Conservation (phyloP, 2,329 filamentous ascomycete genomes). For the Calycina marina region DNA sequence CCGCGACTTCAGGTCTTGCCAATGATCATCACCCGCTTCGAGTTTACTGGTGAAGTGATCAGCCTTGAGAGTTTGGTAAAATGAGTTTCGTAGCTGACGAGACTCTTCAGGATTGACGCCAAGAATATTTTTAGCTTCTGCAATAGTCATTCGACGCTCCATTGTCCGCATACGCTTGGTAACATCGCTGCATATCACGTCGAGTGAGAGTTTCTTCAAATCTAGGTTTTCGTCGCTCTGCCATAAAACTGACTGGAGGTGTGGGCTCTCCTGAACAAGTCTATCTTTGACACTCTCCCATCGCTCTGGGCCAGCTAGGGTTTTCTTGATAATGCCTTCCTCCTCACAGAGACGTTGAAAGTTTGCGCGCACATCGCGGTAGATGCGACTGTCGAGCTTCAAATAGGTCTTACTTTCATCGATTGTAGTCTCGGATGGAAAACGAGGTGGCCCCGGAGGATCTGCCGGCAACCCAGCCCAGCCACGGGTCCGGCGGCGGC, state of each 20-base stretch:
- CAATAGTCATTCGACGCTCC: constrained; percentile 53
- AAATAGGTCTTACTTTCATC: constrained; percentile 63
- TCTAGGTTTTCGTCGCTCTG: constrained; percentile 41
- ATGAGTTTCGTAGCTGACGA: constrained; percentile 48
- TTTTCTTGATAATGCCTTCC: constrained; percentile 59
- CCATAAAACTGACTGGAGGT: constrained; percentile 49
- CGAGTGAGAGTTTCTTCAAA: constrained; percentile 52
- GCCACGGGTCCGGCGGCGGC: constrained; percentile 51
- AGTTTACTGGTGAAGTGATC: constrained; percentile 59
- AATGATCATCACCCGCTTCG: constrained; percentile 57
- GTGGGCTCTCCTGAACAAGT: constrained; percentile 47
- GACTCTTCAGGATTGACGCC: constrained; percentile 54
- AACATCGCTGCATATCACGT: constrained; percentile 68
- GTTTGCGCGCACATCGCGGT: constrained; percentile 47
- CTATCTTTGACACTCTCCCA: constrained; percentile 60
- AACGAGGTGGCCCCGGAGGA: constrained; percentile 53
- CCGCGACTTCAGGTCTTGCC: constrained; percentile 51
- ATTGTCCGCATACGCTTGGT: constrained; percentile 62
- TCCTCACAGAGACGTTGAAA: constrained; percentile 60
- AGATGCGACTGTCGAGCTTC: constrained; percentile 45
- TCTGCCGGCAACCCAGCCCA: constrained; percentile 55
- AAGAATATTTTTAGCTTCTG: constrained; percentile 59
- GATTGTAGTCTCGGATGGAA: constrained; percentile 70
- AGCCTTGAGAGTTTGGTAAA: constrained; percentile 49
- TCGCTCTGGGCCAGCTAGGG: constrained; percentile 52